A percentile compares a stretch with the other conserved stretches of the same genome.
Conservation (phyloP, 768 basidiomycete genomes). For the Rickenella mellea region DNA sequence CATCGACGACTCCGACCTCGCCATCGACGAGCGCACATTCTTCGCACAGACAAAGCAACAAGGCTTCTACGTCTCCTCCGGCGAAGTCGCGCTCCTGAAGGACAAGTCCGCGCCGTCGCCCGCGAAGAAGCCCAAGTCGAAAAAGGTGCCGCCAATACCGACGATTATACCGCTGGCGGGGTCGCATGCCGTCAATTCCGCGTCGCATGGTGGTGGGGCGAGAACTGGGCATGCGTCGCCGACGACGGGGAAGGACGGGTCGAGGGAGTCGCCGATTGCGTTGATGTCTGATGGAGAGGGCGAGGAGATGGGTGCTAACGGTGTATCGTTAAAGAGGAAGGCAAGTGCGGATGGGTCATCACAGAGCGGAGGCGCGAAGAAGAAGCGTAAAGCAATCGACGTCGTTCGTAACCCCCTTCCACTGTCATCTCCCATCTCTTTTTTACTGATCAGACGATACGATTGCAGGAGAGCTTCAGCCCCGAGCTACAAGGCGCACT, state of each 20-base stretch:
- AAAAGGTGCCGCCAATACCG: constrained; percentile 27
- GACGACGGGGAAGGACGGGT: constrained; percentile 28
- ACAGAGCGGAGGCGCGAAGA: constrained; percentile 42
- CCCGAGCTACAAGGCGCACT: constrained; percentile 56
- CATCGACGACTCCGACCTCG: constrained; percentile 95
- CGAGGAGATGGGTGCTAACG: constrained; percentile 4
- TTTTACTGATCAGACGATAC: constrained; percentile 1
- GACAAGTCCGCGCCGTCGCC: constrained; percentile 73
- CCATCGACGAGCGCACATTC: constrained; percentile 81
- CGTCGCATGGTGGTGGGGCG: not conserved
- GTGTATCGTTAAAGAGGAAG: constrained; percentile 20
- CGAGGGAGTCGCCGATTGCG: constrained; percentile 42
- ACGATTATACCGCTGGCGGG: constrained; percentile 3
- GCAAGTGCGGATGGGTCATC: constrained; percentile 9
- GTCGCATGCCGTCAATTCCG: not conserved
- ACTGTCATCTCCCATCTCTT: not conserved
- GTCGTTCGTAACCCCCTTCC: constrained; percentile 29
- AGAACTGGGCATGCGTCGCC: constrained; percentile 10
- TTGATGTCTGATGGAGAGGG: constrained; percentile 32
- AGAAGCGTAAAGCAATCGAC: constrained; percentile 65
- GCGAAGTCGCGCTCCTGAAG: constrained; percentile 79
- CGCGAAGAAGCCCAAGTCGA: constrained; percentile 66
- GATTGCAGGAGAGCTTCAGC: constrained; percentile 52
- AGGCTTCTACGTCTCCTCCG: constrained; percentile 86
- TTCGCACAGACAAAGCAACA: constrained; percentile 88